Base-by-base conservation (phyloP, 257 asterid species). In the Solanum paucissectum region DNA sequence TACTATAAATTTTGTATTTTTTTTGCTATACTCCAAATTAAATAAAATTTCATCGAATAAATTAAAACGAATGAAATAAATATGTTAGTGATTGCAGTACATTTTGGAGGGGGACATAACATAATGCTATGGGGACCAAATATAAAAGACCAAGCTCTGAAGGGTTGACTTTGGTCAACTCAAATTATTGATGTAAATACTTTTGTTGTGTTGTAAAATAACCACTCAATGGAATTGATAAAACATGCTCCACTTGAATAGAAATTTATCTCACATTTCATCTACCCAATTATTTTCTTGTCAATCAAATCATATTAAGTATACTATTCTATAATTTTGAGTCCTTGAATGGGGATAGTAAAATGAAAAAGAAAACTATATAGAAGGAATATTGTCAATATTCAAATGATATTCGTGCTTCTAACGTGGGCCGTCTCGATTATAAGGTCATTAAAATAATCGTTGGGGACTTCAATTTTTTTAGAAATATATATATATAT, bases 401-500 rank as follows among this genome's bases (percentile, higher is more conserved):
- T 0, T 2, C 64, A 55, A 55, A 55, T 52, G 64, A 55, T 55
- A 55, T 18, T 2, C 1, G 1, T 18, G 9, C 23, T 52, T 18
- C n/a, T 16, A 5, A 52, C 0, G 4, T 1, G 4, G 60, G 11
- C 9, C 1, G 0, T 52, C 3, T 49, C 1, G 8, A 52, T 16
- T 3, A 16, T 16, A 52, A 49, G 60, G 9, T 0, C 23, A 52
- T 13, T 52, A 16, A 0, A 52, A 5, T 0, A 52, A 52, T 44
- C 0, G 14, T 11, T 11, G 13, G 14, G 2, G 20, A 4, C 1
- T 46, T 46, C 6, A 46, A 46, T 0, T 46, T 46, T 46, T 12
- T 12, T 12, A 46, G 55, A 1, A 0, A 6, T 55, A 55, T 46
- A 46, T 55, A 52, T 42, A 40, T 2, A 38, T 2, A 38, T 38